Conservation (phyloP, 768 basidiomycete species). For the Podaxis sp. region DNA sequence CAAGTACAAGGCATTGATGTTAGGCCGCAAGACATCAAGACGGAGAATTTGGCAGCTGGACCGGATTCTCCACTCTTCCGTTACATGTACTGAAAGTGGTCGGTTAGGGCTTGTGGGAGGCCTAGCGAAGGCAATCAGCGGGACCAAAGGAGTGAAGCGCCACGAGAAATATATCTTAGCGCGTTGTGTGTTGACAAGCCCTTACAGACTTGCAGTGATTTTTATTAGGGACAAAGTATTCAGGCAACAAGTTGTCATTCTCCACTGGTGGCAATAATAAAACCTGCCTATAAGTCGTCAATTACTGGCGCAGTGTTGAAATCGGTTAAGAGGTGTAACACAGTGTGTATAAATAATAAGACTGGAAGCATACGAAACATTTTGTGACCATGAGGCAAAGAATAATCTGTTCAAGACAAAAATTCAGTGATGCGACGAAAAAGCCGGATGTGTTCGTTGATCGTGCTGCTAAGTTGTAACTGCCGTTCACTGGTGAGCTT, state of each 20-base stretch:
- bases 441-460: background rate
- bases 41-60: constrained; percentile 42
- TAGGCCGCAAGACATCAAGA: constrained; percentile 44
- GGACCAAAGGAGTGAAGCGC: background rate
- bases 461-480: background rate
- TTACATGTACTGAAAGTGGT: constrained; percentile 42
- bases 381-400: constrained; percentile 29
- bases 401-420: constrained; percentile 27
- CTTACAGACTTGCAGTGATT: constrained; percentile 12
- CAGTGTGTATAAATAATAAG: constrained; percentile 30
- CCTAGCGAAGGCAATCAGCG: constrained; percentile 1
- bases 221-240: constrained; percentile 35
- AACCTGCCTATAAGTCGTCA: constrained; percentile 38
- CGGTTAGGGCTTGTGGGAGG: background rate
- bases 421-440: constrained; percentile 30
- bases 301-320: constrained; percentile 20
- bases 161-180: constrained; percentile 1
- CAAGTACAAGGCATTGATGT: constrained; percentile 38
- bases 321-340: constrained; percentile 18
- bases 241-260: constrained; percentile 27
- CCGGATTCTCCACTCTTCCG: constrained; percentile 42
- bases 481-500: constrained; percentile 70
- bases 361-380: constrained; percentile 28
- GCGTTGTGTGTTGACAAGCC: background rate
- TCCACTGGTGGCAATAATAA: constrained; percentile 30